Evolutionary conservation across 768 basidiomycete species (phyloP).

Genomic region (Pleurotus tuoliensis): DNA sequence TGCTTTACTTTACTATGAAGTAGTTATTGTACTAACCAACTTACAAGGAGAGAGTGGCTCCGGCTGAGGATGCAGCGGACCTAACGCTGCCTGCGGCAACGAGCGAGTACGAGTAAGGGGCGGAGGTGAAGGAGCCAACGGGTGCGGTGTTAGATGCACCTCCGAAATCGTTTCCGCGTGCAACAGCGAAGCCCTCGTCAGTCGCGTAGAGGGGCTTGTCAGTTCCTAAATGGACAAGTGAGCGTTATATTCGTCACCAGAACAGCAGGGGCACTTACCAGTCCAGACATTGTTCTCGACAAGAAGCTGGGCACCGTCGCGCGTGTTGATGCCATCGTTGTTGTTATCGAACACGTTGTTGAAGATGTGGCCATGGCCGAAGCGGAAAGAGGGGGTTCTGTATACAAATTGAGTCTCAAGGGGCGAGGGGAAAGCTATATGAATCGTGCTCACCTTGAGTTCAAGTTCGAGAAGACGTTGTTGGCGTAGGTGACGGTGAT

Average conservation of each 20-base stretch:
- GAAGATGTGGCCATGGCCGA: constrained; percentile 43
- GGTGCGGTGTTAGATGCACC: constrained; percentile 28
- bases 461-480: constrained; percentile 16
- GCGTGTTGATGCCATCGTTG: constrained; percentile 20
- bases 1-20: too few species aligned
- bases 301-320: constrained; percentile 36
- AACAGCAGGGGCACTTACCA: constrained; percentile 15
- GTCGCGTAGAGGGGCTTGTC: constrained; percentile 38
- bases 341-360: constrained; percentile 41
- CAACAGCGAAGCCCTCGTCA: constrained; percentile 37
- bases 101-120: constrained; percentile 32
- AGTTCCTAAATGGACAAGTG: constrained; percentile 16
- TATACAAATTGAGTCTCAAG: constrained; percentile 14
- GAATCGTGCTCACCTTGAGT: background rate
- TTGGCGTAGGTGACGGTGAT: constrained; percentile 9
- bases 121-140: constrained; percentile 25
- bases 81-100: constrained; percentile 21
- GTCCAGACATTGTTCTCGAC: constrained; percentile 46
- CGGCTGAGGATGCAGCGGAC: constrained; percentile 24
- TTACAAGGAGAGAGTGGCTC: constrained; percentile 28
- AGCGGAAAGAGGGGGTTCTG: constrained; percentile 42
- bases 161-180: constrained; percentile 32
- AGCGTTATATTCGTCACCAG: background rate
- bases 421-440: background rate
- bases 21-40: too few species aligned